Evolutionary conservation across 2,329 filamentous ascomycete genomes (phyloP).

Genomic region (Neonectria faginata): DNA sequence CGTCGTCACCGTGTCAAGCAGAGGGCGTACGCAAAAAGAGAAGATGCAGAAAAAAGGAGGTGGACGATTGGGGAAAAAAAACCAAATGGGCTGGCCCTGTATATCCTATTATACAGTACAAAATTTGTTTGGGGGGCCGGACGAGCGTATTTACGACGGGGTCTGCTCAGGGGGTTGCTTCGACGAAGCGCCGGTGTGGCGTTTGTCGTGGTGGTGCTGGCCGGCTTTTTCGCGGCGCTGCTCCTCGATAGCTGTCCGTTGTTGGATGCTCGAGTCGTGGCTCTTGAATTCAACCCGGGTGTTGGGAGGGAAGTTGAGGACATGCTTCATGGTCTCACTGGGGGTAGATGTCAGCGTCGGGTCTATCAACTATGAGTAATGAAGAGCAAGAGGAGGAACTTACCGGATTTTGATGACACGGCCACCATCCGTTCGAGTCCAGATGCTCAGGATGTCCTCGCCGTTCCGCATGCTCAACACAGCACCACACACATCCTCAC

Average conservation of each 20-base stretch:
- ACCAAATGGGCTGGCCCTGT: slow-evolving; percentile 29
- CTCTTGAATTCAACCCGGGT: slow-evolving; percentile 96
- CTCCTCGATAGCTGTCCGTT: slow-evolving; percentile 90
- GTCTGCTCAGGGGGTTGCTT: slow-evolving; percentile 51
- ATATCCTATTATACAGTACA: slow-evolving; percentile 42
- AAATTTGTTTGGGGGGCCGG: slow-evolving; percentile 14
- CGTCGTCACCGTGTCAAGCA: slow-evolving; percentile 23
- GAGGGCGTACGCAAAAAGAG: slow-evolving; percentile 25
- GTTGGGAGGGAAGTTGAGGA: slow-evolving; percentile 86
- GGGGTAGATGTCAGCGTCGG: slow-evolving; percentile 35
- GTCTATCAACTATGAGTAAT: background rate
- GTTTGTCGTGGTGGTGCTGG: slow-evolving; percentile 59
- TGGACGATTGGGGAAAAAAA: slow-evolving; percentile 29
- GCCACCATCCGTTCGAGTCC: slow-evolving; percentile 93
- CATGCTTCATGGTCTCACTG: slow-evolving; percentile 93
- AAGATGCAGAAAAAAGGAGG: slow-evolving; percentile 28
- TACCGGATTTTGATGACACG: slow-evolving; percentile 97
- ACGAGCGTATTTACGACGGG: slow-evolving; percentile 26
- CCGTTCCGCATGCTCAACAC: slow-evolving; percentile 95
- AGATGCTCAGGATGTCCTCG: slow-evolving; percentile 97
- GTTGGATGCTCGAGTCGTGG: slow-evolving; percentile 95
- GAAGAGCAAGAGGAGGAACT: slow-evolving; percentile 47
- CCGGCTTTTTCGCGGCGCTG: slow-evolving; percentile 85
- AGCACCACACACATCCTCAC: slow-evolving; percentile 93
- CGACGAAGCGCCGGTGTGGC: slow-evolving; percentile 46